Evolutionary conservation across 495 filamentous ascomycete genomes (phyloP).

Genomic region (Amphirosellinia nigrospora): DNA sequence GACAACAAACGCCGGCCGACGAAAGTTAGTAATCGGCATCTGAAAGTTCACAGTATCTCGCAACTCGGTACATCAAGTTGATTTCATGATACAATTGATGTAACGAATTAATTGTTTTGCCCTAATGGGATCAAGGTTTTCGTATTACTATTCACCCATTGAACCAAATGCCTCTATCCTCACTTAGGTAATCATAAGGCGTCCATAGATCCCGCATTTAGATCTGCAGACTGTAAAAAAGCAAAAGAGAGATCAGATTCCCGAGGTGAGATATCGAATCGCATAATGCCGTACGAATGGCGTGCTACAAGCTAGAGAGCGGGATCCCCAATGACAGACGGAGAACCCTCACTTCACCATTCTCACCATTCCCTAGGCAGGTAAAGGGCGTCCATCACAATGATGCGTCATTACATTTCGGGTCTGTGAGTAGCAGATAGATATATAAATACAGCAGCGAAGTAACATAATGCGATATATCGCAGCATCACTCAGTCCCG

Average conservation of each 20-base stretch:
- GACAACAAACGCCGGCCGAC: background rate
- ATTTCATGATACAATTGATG: background rate
- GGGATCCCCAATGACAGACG: conserved; percentile 20
- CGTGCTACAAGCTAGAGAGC: conserved; percentile 22
- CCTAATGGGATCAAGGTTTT: background rate
- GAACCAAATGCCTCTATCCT: background rate
- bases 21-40: background rate
- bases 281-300: conserved; percentile 5
- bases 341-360: conserved; percentile 19
- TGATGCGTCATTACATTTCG: background rate
- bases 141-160: background rate
- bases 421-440: background rate
- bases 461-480: background rate
- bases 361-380: conserved; percentile 9
- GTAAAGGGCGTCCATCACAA: conserved; percentile 2
- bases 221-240: background rate
- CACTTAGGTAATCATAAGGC: background rate
- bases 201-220: conserved; percentile 4
- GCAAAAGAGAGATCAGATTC: conserved; percentile 3
- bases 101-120: background rate
- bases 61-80: background rate
- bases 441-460: conserved; percentile 7
- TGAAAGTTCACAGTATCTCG: background rate
- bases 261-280: conserved; percentile 6
- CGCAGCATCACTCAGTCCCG: background rate